Evolutionary conservation across 2,329 filamentous ascomycete genomes (phyloP).

Genomic region (Periconia digitata): DNA sequence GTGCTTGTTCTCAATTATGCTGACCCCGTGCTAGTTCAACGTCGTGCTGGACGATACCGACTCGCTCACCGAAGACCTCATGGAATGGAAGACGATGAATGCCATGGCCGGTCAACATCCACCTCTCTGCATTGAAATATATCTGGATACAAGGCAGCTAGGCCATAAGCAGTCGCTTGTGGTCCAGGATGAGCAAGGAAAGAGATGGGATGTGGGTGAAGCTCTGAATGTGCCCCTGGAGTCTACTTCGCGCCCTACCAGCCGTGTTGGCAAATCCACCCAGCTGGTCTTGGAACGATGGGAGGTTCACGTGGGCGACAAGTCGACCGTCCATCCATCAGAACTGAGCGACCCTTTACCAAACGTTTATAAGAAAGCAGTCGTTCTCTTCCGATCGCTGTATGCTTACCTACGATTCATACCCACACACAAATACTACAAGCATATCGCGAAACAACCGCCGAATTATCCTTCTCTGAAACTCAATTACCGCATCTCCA

Average conservation of each 20-base stretch:
- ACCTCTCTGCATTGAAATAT: slow-evolving; percentile 87
- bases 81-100: slow-evolving; percentile 79
- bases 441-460: slow-evolving; percentile 70
- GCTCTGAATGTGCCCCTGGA: slow-evolving; percentile 68
- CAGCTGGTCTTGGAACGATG: slow-evolving; percentile 90
- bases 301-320: slow-evolving; percentile 77
- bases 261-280: slow-evolving; percentile 50
- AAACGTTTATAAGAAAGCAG: slow-evolving; percentile 94
- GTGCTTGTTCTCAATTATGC: neutral
- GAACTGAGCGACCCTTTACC: slow-evolving; percentile 67
- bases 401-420: slow-evolving; percentile 80
- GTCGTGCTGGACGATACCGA: slow-evolving; percentile 92
- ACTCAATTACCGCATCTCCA: slow-evolving; percentile 77
- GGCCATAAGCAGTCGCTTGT: slow-evolving; percentile 85
- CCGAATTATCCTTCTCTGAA: slow-evolving; percentile 64
- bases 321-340: slow-evolving; percentile 54
- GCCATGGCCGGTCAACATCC: slow-evolving; percentile 76
- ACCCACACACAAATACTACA: slow-evolving; percentile 83
- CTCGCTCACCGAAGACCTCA: slow-evolving; percentile 78
- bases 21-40: slow-evolving; percentile 70
- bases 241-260: slow-evolving; percentile 51
- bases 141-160: slow-evolving; percentile 76
- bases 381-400: slow-evolving; percentile 88
- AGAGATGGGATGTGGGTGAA: slow-evolving; percentile 89
- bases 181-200: slow-evolving; percentile 83